phyloP scores from a whole-genome alignment of 2,329 filamentous ascomycete species.

The Herpotrichia juniperi region DNA sequence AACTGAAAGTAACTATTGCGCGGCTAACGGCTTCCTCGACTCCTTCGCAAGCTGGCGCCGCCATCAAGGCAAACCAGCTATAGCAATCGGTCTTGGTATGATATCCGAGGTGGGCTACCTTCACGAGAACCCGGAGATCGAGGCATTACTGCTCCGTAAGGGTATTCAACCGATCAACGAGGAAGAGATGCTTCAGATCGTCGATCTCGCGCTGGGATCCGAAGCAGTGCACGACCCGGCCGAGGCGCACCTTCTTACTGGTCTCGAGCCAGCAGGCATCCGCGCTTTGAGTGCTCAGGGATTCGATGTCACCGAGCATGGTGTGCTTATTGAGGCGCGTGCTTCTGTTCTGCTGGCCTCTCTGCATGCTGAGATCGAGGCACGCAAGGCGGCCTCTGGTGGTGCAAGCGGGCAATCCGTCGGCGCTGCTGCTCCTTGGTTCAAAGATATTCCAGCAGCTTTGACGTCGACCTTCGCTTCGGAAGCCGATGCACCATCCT shows the following conservation, averaged over 20 bases:
- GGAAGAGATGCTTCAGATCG: conserved; percentile 7
- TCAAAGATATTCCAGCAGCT: no score
- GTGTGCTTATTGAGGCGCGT: no score
- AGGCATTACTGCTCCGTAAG: conserved; percentile 7
- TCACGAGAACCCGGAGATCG: conserved; percentile 8
- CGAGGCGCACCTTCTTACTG: conserved; percentile 2
- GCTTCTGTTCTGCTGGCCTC: no score
- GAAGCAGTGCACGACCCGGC: not conserved
- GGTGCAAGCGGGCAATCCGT: no score
- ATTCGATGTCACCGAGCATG: no score
- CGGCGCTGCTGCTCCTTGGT: no score
- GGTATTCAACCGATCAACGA: conserved; percentile 14
- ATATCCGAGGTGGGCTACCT: conserved; percentile 25
- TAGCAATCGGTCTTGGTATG: conserved; percentile 27
- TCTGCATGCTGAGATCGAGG: no score
- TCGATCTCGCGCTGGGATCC: conserved; percentile 1
- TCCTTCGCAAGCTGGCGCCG: conserved; percentile 25
- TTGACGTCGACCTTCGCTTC: conserved; percentile 1
- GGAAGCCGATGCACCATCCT: not conserved
- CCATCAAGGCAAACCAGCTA: conserved; percentile 38
- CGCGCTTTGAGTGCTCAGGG: no score
- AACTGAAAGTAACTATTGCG: conserved; percentile 55
- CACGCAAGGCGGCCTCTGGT: no score
- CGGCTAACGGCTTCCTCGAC: conserved; percentile 49
- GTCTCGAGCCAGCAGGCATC: not conserved